Base-by-base conservation (phyloP, 352 stramenopile species). In the Thalassiosira allenii region DNA sequence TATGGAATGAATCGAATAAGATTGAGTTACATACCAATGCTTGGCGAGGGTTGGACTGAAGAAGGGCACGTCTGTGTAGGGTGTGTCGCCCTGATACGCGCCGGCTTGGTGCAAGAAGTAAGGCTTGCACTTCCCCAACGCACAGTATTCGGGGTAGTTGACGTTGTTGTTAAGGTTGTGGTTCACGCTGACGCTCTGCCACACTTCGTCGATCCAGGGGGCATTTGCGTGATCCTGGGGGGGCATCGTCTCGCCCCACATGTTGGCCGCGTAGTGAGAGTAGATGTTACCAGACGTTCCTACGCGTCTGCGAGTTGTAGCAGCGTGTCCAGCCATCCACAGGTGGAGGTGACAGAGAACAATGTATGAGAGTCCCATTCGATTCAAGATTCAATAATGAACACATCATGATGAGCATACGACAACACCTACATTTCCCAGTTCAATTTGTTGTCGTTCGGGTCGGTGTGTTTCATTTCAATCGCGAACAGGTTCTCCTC, bases 231-330 rank as follows among this genome's bases (percentile, higher is more conserved):
- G 49, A 40, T 63, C 32, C 34, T 87, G 74, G 6, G 67, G 67
- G 0, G 74, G 62, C 29, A 84, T 59, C 0, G 57, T 74, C 56
- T 87, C 80, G 2, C 79, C 79, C 23, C 67, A 51, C 29, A 43
- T 52, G 25, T 51, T 20, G 1, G 57, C 40, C 5, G 23, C 27
- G 27, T 64, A 63, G 12, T 74, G 43, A 41, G 22, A 62, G 63
- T 84, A 87, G 11, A 87, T 81, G 29, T 84, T 77, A 22, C 80
- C 80, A 9, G 57, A 63, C 14, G 51, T 77, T 1, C 80, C 68
- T 6, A 87, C 59, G 12, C 80, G 73, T 9, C 9, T 47, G 9
- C n/a, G n/a, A n/a, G n/a, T n/a, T n/a, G n/a, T n/a, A n/a, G n/a
- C n/a, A n/a, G n/a, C n/a, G n/a, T n/a, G n/a, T n/a, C n/a, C n/a